Evolutionary conservation across 2,329 filamentous ascomycete species (phyloP).

Genomic region (Fusarium cyanostomum): DNA sequence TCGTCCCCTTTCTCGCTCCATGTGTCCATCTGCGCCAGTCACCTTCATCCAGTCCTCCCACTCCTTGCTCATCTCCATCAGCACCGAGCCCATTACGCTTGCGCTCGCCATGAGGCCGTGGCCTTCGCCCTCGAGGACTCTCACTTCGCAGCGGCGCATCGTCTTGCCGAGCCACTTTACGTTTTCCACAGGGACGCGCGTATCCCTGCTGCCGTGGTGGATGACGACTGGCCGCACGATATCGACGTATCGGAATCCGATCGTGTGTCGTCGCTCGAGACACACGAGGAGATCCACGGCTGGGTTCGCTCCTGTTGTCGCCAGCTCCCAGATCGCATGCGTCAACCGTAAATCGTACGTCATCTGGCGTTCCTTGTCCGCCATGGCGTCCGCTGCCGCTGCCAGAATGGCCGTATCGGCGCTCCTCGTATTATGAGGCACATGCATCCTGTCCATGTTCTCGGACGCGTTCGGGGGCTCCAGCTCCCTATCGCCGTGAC

Average conservation of each 20-base stretch:
- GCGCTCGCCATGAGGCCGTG: constrained; percentile 97
- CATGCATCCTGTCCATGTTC: constrained; percentile 60
- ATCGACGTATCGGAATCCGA: constrained; percentile 97
- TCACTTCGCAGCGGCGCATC: constrained; percentile 92
- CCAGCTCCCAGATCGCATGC: constrained; percentile 92
- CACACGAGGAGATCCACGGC: constrained; percentile 94
- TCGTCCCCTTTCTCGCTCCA: constrained; percentile 47
- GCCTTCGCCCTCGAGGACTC: constrained; percentile 89
- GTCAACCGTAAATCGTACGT: constrained; percentile 88
- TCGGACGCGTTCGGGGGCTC: constrained; percentile 51
- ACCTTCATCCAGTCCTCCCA: constrained; percentile 88
- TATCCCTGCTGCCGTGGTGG: constrained; percentile 91
- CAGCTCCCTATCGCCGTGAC: constrained; percentile 32
- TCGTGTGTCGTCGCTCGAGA: constrained; percentile 86
- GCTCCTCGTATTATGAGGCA: constrained; percentile 39
- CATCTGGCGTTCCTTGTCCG: constrained; percentile 75
- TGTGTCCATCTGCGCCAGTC: constrained; percentile 55
- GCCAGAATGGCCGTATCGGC: constrained; percentile 50
- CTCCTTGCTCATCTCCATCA: constrained; percentile 93
- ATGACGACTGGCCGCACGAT: constrained; percentile 92
- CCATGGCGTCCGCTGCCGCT: constrained; percentile 68
- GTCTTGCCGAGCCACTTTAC: constrained; percentile 93
- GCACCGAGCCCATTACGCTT: constrained; percentile 89
- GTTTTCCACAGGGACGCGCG: constrained; percentile 92
- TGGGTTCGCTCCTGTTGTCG: constrained; percentile 90